Evolutionary conservation across 2,329 filamentous ascomycete genomes (phyloP).

Genomic region (Colletotrichum liriopes): DNA sequence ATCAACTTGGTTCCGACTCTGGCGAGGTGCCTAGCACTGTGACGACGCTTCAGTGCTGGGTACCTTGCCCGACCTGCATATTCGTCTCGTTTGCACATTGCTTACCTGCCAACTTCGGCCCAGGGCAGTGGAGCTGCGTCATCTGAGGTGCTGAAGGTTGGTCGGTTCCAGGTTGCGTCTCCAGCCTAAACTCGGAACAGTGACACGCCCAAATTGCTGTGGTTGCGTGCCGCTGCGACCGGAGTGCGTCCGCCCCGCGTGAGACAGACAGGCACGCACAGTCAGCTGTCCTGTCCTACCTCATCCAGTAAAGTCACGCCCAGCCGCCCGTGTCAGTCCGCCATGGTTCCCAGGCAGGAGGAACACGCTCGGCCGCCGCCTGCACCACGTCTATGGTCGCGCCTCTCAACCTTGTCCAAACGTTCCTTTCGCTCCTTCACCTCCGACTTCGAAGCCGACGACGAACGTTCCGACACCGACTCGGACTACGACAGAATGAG

Average conservation of each 20-base stretch:
- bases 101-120: background rate
- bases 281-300: slow-evolving; percentile 28
- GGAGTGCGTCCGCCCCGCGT: slow-evolving; percentile 21
- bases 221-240: slow-evolving; percentile 26
- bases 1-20: slow-evolving; percentile 11
- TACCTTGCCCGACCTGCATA: slow-evolving; percentile 20
- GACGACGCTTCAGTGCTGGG: slow-evolving; percentile 28
- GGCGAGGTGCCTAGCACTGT: slow-evolving; percentile 33
- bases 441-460: slow-evolving; percentile 78
- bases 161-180: background rate
- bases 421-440: slow-evolving; percentile 72
- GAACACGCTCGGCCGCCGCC: slow-evolving; percentile 54
- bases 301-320: slow-evolving; percentile 36
- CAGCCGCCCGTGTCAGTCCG: slow-evolving; percentile 11
- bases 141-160: slow-evolving; percentile 11
- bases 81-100: background rate
- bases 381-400: slow-evolving; percentile 64
- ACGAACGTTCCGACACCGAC: slow-evolving; percentile 72
- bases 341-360: slow-evolving; percentile 44
- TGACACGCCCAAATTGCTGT: background rate
- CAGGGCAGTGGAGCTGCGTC: background rate
- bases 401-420: slow-evolving; percentile 68
- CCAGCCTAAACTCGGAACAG: background rate
- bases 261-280: slow-evolving; percentile 30
- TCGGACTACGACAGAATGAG: slow-evolving; percentile 53